Percentiles rank a stretch among this genome's conserved stretches.
Evolutionary conservation across 164 flowering plant genomes (phyloP).

Genomic region (Vitis riparia): DNA sequence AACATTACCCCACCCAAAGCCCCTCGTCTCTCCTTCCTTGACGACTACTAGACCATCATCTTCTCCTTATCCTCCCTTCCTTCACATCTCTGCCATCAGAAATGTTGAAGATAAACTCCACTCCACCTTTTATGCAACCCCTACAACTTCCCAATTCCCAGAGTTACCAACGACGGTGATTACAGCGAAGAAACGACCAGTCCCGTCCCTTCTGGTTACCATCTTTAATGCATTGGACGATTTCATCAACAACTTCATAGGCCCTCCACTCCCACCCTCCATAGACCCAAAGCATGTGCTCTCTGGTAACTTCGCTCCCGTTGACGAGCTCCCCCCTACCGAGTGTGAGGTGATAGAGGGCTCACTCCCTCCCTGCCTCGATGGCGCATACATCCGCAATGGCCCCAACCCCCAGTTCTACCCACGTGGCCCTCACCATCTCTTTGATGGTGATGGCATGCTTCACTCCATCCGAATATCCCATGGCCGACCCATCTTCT

Average conservation of each 20-base stretch:
- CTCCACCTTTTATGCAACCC: not conserved
- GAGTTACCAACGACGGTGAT: not conserved
- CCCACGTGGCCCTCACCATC: slow-evolving; percentile 86
- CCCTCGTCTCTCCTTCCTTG: not conserved
- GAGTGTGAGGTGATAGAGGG: slow-evolving; percentile 58
- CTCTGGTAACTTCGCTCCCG: slow-evolving; percentile 77
- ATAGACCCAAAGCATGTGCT: slow-evolving; percentile 60
- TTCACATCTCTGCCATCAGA: too few relatives aligned
- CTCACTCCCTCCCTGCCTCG: slow-evolving; percentile 55
- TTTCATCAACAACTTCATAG: slow-evolving; percentile 62
- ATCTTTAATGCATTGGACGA: slow-evolving; percentile 52
- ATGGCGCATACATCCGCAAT: slow-evolving; percentile 83
- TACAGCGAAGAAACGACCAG: slow-evolving; percentile 3
- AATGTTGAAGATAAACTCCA: slow-evolving; percentile 24
- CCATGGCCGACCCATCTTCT: slow-evolving; percentile 56
- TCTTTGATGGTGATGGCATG: slow-evolving; percentile 94
- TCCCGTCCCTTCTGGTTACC: slow-evolving; percentile 20
- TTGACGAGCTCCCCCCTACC: slow-evolving; percentile 78
- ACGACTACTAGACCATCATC: not conserved
- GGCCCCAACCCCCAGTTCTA: slow-evolving; percentile 85
- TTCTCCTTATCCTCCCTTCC: not conserved
- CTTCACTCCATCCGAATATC: slow-evolving; percentile 65
- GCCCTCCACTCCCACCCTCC: slow-evolving; percentile 54
- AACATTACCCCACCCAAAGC: slow-evolving; percentile 6
- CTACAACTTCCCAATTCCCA: not conserved